These are phyloP conservation scores for Phytophthora sp. DNA, from an alignment of 352 stramenopile genomes.

Conservation along the genomic window DNA sequence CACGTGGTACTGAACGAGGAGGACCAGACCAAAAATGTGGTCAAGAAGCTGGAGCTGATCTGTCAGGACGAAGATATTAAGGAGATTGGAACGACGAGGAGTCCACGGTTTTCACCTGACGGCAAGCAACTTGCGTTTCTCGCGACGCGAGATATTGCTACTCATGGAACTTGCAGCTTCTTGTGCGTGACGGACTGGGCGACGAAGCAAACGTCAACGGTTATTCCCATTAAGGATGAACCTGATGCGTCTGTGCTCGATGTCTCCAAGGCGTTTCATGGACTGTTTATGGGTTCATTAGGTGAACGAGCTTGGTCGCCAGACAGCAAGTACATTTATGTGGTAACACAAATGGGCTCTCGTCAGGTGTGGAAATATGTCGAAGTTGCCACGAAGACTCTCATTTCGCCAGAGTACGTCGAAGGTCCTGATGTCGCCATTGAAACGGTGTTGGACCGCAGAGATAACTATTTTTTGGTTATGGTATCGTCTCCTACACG, in stretches of 20 bases:
- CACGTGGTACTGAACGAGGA: conserved; percentile 43
- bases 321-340: conserved; percentile 65
- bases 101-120: conserved; percentile 70
- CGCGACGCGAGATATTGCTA: conserved; percentile 67
- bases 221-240: conserved; percentile 71
- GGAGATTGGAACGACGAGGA: conserved; percentile 57
- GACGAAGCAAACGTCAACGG: conserved; percentile 60
- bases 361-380: conserved; percentile 77
- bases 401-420: conserved; percentile 63
- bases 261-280: conserved; percentile 67
- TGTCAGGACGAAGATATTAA: conserved; percentile 44
- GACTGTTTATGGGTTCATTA: conserved; percentile 67
- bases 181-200: conserved; percentile 69
- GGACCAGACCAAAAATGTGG: conserved; percentile 32
- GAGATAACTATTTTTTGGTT: conserved; percentile 46
- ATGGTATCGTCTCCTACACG: conserved; percentile 61
- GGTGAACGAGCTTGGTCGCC: conserved; percentile 58
- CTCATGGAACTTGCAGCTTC: conserved; percentile 78
- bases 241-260: conserved; percentile 36
- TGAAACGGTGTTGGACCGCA: conserved; percentile 63
- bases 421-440: conserved; percentile 47
- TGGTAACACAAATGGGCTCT: conserved; percentile 73
- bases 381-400: conserved; percentile 50
- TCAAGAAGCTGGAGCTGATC: conserved; percentile 49
- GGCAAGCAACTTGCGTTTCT: conserved; percentile 74